Evolutionary conservation across 192 early-diverging fungal species (phyloP).

Genomic region (Podila epigama): DNA sequence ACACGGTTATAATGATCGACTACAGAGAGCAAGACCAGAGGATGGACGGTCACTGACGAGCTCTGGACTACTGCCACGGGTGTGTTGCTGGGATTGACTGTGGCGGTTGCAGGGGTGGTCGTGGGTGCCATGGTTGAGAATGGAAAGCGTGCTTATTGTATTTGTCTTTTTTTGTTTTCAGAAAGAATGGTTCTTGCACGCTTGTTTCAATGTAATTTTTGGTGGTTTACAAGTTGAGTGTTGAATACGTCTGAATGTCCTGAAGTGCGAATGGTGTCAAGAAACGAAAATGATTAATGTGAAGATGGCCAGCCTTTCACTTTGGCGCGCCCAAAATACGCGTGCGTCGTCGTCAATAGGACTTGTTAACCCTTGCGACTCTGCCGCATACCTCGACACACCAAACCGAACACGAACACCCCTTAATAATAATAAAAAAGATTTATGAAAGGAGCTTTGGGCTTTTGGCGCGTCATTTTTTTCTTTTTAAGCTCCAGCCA

Average conservation of each 20-base stretch:
- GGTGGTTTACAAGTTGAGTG: too few relatives aligned
- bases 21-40: constrained; percentile 97
- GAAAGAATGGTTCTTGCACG: too few relatives aligned
- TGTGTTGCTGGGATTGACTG: constrained; percentile 38
- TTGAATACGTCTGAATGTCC: too few relatives aligned
- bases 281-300: too few relatives aligned
- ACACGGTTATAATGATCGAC: constrained; percentile 99
- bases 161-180: background rate
- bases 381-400: background rate
- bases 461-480: too few relatives aligned
- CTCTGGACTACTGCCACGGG: constrained; percentile 52
- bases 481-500: constrained; percentile 7
- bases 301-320: too few relatives aligned
- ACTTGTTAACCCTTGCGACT: background rate
- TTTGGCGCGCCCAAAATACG: too few relatives aligned
- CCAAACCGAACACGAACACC: background rate
- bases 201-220: too few relatives aligned
- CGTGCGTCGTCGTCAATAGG: background rate
- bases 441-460: background rate
- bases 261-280: too few relatives aligned
- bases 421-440: background rate
- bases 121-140: constrained; percentile 16
- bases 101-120: constrained; percentile 3
- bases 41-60: constrained; percentile 87
- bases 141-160: background rate